Base-by-base conservation (phyloP, 2,329 filamentous ascomycete genomes). In the Microsporum audouinii region DNA sequence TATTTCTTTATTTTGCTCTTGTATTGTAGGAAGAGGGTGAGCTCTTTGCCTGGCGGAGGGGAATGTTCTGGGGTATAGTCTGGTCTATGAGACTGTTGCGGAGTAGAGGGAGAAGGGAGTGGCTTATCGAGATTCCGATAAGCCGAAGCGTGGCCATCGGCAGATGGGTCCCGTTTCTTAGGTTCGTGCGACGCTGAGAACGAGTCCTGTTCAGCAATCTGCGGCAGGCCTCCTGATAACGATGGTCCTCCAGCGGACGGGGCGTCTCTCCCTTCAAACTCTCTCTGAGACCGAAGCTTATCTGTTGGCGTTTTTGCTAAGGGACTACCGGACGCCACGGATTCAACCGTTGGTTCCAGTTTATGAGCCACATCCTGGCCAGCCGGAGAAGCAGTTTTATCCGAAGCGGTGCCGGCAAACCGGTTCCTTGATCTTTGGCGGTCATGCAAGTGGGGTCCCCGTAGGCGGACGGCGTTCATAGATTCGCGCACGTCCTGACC, bases 1-100 rank as follows among this genome's bases (percentile, higher is more conserved):
- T 95, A 95, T 72, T 97, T 97, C 76, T 96, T 97, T 67, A 97
- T 91, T 71, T 94, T 94, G 68, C 88, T 94, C 72, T 95, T 96
- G 77, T 97, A 96, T 74, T 97, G 92, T 63, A 97, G 75, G 72
- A 97, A 99, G 43, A 99, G 78, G 0, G 92, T 97, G 58, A 99
- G 80, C 67, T 96, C 91, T 71, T 96, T 96, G 6, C 86, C 87
- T 5, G 85, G 79, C 39, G 88, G 86, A 49, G 74, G 73, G 0
- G 88, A 88, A 58, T 80, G 79, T 47, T 87, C 85, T 27, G 84
- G 78, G 34, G 76, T 73, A 64, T 83, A 84, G 58, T 57, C 56
- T 23, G 58, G 49, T 57, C 36, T 31, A 10, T 55, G 61, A 17
- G 63, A 62, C 6, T 57, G 36, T 58, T 60, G 60, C 6, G 63